phyloP scores from a whole-genome alignment of 2,329 filamentous ascomycete genomes.

The Ophiostoma quercus region DNA sequence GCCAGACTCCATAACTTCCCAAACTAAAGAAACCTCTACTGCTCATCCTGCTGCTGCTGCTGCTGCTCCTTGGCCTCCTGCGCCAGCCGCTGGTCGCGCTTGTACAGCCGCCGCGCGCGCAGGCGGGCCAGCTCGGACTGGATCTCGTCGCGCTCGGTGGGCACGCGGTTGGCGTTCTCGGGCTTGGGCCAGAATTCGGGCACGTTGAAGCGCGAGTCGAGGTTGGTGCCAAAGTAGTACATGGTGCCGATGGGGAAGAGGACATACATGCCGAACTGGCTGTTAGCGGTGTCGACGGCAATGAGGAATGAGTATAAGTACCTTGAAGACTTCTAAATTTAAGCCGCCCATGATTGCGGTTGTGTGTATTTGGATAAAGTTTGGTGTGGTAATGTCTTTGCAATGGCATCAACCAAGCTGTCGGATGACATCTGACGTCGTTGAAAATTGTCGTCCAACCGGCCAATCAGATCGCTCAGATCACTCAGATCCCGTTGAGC shows the following conservation, averaged over 20 bases:
- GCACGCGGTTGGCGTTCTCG: slow-evolving; percentile 70
- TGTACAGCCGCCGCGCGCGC: slow-evolving; percentile 61
- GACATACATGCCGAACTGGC: slow-evolving; percentile 94
- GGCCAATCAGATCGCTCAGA: neutral
- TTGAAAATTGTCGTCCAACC: slow-evolving; percentile 11
- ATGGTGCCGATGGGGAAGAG: slow-evolving; percentile 98
- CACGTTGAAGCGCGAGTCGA: slow-evolving; percentile 84
- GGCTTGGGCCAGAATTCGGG: slow-evolving; percentile 89
- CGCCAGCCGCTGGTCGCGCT: slow-evolving; percentile 60
- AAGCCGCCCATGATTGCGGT: slow-evolving; percentile 63
- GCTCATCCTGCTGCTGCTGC: slow-evolving; percentile 1
- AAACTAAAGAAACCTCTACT: neutral
- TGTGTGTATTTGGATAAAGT: neutral
- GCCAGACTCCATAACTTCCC: neutral
- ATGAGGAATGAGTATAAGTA: slow-evolving; percentile 36
- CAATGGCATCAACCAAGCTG: neutral
- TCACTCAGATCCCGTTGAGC: neutral
- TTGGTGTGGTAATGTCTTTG: neutral
- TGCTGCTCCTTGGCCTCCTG: slow-evolving; percentile 32
- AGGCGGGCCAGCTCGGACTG: slow-evolving; percentile 71
- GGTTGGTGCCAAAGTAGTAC: slow-evolving; percentile 99
- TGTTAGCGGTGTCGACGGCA: neutral
- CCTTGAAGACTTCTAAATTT: slow-evolving; percentile 94
- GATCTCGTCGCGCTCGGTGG: slow-evolving; percentile 76
- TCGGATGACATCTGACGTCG: slow-evolving; percentile 15